Evolutionary conservation across 805 yeast species (phyloP), one percentile per base, ranked within the genome.

Genomic region (Wickerhamiella lipophila): DNA sequence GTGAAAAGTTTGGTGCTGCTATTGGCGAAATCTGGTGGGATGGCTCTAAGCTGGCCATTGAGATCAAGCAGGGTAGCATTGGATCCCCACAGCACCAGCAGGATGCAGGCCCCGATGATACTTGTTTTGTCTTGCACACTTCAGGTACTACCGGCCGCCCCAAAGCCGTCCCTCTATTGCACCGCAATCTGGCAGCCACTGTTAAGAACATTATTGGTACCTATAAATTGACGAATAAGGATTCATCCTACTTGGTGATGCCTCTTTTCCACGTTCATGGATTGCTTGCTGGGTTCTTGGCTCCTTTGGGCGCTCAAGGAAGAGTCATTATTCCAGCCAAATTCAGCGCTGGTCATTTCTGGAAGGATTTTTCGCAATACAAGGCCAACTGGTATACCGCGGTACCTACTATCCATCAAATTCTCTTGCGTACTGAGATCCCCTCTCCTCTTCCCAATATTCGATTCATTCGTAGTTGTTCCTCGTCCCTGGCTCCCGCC

Each of bases 231-330:
- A 61, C 73, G 2, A 49, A 65, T 0, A 50, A 57, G 12, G 88
- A 81, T 58, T 61, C 73, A 26, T 68, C 81, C 2, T 79, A 78
- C 57, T 63, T 81, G 39, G 85, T 81, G 22, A 81, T 81, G 88
- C 88, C 88, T 1, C 63, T 81, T 35, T 81, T 81, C 70, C 88
- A 81, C 58, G 86, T 81, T 30, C 88, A 81, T 59, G 88, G 88
- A 0, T 65, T 81, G 43, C 72, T 79, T 53, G 81, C 83, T 50
- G 83, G 81, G 0, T 64, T 80, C 23, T 57, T 81, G 42, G 75
- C 83, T 0, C 76, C 86, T 0, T 67, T 79, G 42, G 68, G 74
- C 21, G 68, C 79, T 0, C 79, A 78, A 16, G 84, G 84, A 22
- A 61, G 77, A 0, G 77, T 70, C 1, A 72, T 81, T n/a, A 67